Evolutionary conservation across 2,329 filamentous ascomycete genomes (phyloP).

Genomic region (Fusarium sp.): DNA sequence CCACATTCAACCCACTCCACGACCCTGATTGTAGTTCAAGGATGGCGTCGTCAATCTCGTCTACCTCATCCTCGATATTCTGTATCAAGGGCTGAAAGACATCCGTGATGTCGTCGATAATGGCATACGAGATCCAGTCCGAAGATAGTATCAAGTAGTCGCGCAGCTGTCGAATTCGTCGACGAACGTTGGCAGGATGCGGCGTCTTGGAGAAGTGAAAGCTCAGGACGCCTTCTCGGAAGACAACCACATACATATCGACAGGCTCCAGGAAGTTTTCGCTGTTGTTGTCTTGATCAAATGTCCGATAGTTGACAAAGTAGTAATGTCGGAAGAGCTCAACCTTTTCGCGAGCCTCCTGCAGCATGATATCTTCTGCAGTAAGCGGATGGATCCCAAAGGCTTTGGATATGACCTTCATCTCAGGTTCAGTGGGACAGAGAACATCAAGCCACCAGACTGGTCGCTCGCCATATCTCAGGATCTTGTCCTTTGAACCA

Average conservation of each 20-base stretch:
- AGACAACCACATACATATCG: constrained; percentile 97
- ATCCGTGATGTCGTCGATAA: constrained; percentile 98
- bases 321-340: constrained; percentile 98
- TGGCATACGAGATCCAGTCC: constrained; percentile 98
- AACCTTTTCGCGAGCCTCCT: constrained; percentile 97
- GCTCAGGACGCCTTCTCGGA: constrained; percentile 91
- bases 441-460: constrained; percentile 97
- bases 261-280: constrained; percentile 93
- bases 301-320: constrained; percentile 97
- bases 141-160: constrained; percentile 93
- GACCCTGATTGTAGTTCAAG: constrained; percentile 81
- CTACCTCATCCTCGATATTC: constrained; percentile 92
- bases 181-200: constrained; percentile 93
- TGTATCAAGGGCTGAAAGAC: constrained; percentile 93
- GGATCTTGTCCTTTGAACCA: constrained; percentile 51
- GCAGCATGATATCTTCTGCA: constrained; percentile 94
- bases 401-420: constrained; percentile 89
- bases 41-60: constrained; percentile 94
- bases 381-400: constrained; percentile 97
- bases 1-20: too few species aligned
- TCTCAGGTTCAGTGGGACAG: constrained; percentile 89
- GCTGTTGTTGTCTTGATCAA: constrained; percentile 90
- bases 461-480: constrained; percentile 78
- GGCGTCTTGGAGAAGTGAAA: constrained; percentile 98
- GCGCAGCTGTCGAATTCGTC: constrained; percentile 88